Conservation (phyloP, 805 yeast genomes). For the Starmerella apicola region DNA sequence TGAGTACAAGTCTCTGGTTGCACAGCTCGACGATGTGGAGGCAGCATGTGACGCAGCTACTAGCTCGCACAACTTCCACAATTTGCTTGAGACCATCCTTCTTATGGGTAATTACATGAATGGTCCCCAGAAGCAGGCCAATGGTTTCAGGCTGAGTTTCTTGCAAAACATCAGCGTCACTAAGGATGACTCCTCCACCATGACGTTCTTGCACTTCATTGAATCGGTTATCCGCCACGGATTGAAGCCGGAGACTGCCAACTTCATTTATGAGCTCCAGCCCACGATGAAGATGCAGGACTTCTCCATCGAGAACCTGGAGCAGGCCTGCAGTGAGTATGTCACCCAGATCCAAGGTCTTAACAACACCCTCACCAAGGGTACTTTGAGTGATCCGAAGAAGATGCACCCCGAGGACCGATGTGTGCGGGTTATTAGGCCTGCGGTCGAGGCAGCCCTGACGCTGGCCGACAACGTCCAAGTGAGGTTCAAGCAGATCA, state of each 20-base stretch:
- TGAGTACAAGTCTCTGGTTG: conserved; percentile 61
- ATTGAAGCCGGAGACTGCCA: conserved; percentile 58
- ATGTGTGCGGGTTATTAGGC: conserved; percentile 46
- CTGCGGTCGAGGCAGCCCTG: conserved; percentile 64
- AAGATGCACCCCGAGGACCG: conserved; percentile 75
- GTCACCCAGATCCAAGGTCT: conserved; percentile 53
- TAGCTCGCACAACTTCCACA: conserved; percentile 53
- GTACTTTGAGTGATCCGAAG: conserved; percentile 70
- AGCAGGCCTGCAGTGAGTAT: conserved; percentile 56
- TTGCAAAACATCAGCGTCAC: conserved; percentile 79
- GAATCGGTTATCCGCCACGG: conserved; percentile 76
- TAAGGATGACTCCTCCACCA: conserved; percentile 75
- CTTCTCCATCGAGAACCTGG: conserved; percentile 69
- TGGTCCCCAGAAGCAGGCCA: conserved; percentile 79
- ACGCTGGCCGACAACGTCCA: conserved; percentile 53
- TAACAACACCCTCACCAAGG: conserved; percentile 60
- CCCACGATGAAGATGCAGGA: conserved; percentile 51
- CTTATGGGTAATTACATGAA: conserved; percentile 96
- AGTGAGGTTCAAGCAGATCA: conserved; percentile 49
- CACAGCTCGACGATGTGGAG: conserved; percentile 58
- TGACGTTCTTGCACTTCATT: conserved; percentile 84
- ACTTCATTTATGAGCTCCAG: conserved; percentile 61
- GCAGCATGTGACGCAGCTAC: conserved; percentile 56
- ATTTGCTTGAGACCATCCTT: conserved; percentile 69
- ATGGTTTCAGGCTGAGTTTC: conserved; percentile 84